Evolutionary conservation across 192 early-diverging fungal species (phyloP).

Genomic region (Glomus cerebriforme): DNA sequence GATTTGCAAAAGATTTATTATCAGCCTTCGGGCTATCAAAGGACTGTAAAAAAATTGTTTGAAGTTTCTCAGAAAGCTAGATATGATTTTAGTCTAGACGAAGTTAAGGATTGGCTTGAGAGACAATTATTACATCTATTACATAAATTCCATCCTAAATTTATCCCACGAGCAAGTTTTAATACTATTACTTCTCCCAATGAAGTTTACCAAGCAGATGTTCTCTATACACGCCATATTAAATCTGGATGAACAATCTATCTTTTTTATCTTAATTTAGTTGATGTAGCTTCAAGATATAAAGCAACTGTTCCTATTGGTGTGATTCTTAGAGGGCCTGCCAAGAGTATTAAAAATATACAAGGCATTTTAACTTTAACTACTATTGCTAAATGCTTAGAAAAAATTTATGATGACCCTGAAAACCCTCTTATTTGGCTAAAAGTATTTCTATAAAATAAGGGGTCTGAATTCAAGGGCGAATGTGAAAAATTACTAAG

Average conservation of each 20-base stretch:
- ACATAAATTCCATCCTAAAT: not conserved
- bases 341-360: too few species aligned
- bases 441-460: too few species aligned
- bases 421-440: too few species aligned
- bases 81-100: constrained; percentile 2
- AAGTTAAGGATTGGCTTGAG: constrained; percentile 11
- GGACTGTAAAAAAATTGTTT: too few species aligned
- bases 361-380: too few species aligned
- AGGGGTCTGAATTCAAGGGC: too few species aligned
- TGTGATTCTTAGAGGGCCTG: too few species aligned
- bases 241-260: not conserved
- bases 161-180: not conserved
- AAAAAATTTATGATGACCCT: too few species aligned
- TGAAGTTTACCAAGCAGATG: not conserved
- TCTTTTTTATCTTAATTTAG: not conserved
- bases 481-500: too few species aligned
- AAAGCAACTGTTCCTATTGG: constrained; percentile 1
- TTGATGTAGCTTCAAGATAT: constrained; percentile 1
- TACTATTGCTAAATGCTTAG: too few species aligned
- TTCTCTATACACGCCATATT: not conserved
- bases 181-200: not conserved
- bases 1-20: constrained; percentile 1
- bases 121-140: not conserved
- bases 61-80: not conserved
- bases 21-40: not conserved